Conservation (phyloP, 2,329 filamentous ascomycete species). For the Exophiala xenobiotica region DNA sequence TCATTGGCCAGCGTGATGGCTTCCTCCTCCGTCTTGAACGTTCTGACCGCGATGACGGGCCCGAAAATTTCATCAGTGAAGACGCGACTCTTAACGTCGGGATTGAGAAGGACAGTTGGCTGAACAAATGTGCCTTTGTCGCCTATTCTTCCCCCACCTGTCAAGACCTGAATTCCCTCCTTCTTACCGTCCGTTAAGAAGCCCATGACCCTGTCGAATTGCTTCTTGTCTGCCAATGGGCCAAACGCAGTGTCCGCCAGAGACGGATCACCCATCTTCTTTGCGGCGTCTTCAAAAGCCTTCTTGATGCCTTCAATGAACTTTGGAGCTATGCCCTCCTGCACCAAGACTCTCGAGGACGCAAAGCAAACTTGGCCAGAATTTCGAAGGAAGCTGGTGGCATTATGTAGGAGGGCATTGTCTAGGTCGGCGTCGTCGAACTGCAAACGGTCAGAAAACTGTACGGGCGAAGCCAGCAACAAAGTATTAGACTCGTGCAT, state of each 20-base stretch:
- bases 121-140: slow-evolving; percentile 65
- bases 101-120: slow-evolving; percentile 59
- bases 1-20: slow-evolving; percentile 59
- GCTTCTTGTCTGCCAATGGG: slow-evolving; percentile 69
- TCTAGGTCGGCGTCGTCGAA: slow-evolving; percentile 67
- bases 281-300: slow-evolving; percentile 39
- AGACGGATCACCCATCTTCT: slow-evolving; percentile 68
- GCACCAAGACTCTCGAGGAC: slow-evolving; percentile 64
- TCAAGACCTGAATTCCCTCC: slow-evolving; percentile 66
- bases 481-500: neutral
- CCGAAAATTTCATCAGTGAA: slow-evolving; percentile 65
- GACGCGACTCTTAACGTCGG: slow-evolving; percentile 58
- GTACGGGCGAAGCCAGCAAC: no score
- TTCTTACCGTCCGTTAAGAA: slow-evolving; percentile 69
- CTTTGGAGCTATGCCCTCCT: slow-evolving; percentile 59
- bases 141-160: slow-evolving; percentile 60
- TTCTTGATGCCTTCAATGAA: slow-evolving; percentile 59
- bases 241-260: slow-evolving; percentile 70
- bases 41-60: slow-evolving; percentile 58
- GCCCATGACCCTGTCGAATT: slow-evolving; percentile 68
- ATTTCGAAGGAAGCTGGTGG: slow-evolving; percentile 57
- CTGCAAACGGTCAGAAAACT: no score
- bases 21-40: slow-evolving; percentile 61
- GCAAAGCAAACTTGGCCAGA: slow-evolving; percentile 66
- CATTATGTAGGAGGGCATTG: slow-evolving; percentile 68